Evolutionary conservation across 768 basidiomycete species (phyloP).

Genomic region (Trametes villosa): DNA sequence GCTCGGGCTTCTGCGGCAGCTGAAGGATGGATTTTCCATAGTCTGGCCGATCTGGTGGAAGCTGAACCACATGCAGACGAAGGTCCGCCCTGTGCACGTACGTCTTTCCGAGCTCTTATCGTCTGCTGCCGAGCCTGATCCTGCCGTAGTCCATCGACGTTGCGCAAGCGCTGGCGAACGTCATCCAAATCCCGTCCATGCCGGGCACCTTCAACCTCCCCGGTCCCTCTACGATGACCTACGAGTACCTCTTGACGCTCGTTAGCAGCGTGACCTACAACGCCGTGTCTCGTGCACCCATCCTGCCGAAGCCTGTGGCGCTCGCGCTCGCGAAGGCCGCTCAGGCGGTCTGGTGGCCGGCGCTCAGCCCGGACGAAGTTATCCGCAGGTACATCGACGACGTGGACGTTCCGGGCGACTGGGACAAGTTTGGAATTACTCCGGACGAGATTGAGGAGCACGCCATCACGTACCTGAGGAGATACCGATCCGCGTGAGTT

Average conservation of each 20-base stretch:
- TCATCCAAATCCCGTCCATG: slow-evolving; percentile 64
- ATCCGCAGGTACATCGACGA: slow-evolving; percentile 88
- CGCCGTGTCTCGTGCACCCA: slow-evolving; percentile 70
- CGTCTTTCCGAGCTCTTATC: slow-evolving; percentile 16
- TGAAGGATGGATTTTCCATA: slow-evolving; percentile 34
- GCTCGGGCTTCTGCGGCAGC: neutral
- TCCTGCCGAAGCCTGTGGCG: slow-evolving; percentile 76
- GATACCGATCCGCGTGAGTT: slow-evolving; percentile 87
- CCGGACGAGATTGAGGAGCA: slow-evolving; percentile 87
- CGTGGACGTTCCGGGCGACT: slow-evolving; percentile 71
- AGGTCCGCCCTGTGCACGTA: slow-evolving; percentile 83
- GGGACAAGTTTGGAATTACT: slow-evolving; percentile 79
- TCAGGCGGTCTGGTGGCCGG: slow-evolving; percentile 87
- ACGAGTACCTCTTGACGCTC: slow-evolving; percentile 79
- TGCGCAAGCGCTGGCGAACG: slow-evolving; percentile 86
- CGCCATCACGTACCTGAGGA: slow-evolving; percentile 88
- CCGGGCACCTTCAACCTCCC: slow-evolving; percentile 79
- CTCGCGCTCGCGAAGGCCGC: slow-evolving; percentile 63
- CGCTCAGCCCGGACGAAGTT: slow-evolving; percentile 89
- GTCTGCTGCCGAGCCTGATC: slow-evolving; percentile 20
- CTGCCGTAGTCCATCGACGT: slow-evolving; percentile 81
- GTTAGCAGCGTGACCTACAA: slow-evolving; percentile 81
- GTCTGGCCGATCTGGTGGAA: slow-evolving; percentile 95
- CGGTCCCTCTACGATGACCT: slow-evolving; percentile 85
- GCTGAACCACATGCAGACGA: slow-evolving; percentile 86